Evolutionary conservation across 2,329 filamentous ascomycete species (phyloP).

Genomic region (Pseudogymnoascus sp.): DNA sequence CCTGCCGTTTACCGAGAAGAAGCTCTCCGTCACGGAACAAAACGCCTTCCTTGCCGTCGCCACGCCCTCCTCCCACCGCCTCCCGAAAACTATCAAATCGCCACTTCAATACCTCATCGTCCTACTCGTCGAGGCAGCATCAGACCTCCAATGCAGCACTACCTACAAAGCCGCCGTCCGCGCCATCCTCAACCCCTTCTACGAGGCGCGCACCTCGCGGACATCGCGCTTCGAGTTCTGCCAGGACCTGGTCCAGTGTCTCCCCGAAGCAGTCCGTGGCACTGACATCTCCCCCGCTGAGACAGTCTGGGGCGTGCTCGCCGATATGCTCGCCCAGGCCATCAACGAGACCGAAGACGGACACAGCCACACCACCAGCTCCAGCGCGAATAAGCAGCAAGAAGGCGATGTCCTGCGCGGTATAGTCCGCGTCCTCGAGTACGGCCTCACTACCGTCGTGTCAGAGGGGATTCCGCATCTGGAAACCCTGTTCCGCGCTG

Average conservation of each 20-base stretch:
- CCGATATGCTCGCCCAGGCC: conserved; percentile 20
- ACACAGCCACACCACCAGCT: conserved; percentile 19
- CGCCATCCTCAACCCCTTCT: conserved; percentile 50
- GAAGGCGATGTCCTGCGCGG: conserved; percentile 63
- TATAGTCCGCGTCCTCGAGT: conserved; percentile 57
- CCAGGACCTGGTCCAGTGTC: conserved; percentile 20
- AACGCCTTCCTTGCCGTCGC: conserved; percentile 54
- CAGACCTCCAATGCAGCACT: conserved; percentile 40
- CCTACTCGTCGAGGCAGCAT: conserved; percentile 46
- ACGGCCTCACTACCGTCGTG: conserved; percentile 40
- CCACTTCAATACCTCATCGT: conserved; percentile 60
- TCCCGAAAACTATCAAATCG: conserved; percentile 43
- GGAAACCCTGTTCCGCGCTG: conserved; percentile 45
- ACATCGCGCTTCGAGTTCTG: conserved; percentile 31
- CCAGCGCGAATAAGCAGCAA: conserved; percentile 34
- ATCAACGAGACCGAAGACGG: conserved; percentile 18
- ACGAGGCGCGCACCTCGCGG: conserved; percentile 33
- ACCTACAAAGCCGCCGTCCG: conserved; percentile 39
- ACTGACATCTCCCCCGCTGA: conserved; percentile 19
- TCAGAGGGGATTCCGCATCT: conserved; percentile 28
- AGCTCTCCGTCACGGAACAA: conserved; percentile 40
- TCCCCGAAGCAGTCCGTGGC: conserved; percentile 20
- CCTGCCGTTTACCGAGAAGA: conserved; percentile 56
- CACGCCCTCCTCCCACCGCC: conserved; percentile 54
- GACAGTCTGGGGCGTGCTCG: conserved; percentile 23